A percentile compares a stretch with the other conserved stretches of the same genome.
Evolutionary conservation across 2,329 filamentous ascomycete genomes (phyloP).

Genomic region (Aureobasidium sp.): DNA sequence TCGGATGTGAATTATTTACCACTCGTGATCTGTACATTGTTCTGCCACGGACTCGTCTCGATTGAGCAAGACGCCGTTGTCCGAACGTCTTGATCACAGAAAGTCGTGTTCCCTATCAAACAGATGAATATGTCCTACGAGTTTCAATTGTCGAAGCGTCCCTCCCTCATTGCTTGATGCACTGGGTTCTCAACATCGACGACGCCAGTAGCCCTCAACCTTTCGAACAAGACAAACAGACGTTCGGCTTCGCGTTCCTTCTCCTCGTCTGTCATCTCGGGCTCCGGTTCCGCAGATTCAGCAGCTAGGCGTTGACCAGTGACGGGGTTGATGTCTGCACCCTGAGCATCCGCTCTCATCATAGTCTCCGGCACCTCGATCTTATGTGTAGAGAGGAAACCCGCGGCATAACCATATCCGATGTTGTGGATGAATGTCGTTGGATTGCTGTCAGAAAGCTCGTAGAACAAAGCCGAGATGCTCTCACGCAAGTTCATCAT

Average conservation of each 20-base stretch:
- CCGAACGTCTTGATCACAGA: too few relatives aligned
- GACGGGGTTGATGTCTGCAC: constrained; percentile 64
- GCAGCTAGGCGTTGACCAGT: constrained; percentile 63
- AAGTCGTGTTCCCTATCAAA: background rate
- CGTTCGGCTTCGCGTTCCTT: constrained; percentile 87
- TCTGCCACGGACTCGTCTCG: too few relatives aligned
- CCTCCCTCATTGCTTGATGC: constrained; percentile 59
- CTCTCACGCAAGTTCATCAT: constrained; percentile 65
- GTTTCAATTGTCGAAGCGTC: constrained; percentile 57
- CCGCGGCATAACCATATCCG: constrained; percentile 88
- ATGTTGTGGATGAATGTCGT: constrained; percentile 81
- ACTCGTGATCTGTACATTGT: too few relatives aligned
- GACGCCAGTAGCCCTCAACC: constrained; percentile 66
- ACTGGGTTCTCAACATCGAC: constrained; percentile 75
- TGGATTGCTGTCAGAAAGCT: constrained; percentile 75
- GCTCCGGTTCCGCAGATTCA: constrained; percentile 44
- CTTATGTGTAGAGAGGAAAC: constrained; percentile 79
- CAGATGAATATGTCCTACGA: background rate
- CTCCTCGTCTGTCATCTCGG: constrained; percentile 84
- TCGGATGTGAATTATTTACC: background rate
- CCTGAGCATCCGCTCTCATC: constrained; percentile 46
- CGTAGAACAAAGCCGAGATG: constrained; percentile 75
- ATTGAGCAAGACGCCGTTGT: background rate
- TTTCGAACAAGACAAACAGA: constrained; percentile 84
- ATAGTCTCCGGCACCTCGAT: constrained; percentile 66